Base-by-base conservation (phyloP, 1,139 yeast genomes). In the Pichia terricola region DNA sequence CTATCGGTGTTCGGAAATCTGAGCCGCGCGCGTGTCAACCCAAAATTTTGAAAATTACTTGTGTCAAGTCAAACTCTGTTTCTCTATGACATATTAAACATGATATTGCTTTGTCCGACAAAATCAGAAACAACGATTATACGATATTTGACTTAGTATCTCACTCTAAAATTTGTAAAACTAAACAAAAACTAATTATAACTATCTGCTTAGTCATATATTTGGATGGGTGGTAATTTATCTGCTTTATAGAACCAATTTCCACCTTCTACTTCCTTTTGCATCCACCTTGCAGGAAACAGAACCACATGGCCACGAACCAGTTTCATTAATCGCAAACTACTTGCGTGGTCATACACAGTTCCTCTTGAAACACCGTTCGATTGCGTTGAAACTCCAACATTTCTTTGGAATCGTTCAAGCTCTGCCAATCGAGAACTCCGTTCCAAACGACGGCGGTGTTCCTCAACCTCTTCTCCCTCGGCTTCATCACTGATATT, bases 201-300 rank as follows among this genome's bases (percentile, higher is more conserved):
- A 16, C 22, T 16, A 16, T 16, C 22, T 16, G 22, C 22, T 16
- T 16, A 16, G 33, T 30, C 33, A 63, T 85, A 91, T 45, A 91
- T 91, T 61, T 91, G 97, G 47, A 91, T 79, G 2, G 99, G 99
- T 8, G 97, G 96, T 39, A 91, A 69, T 59, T 95, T 78, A 60
- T 91, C 99, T 44, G 94, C 81, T 54, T 82, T 86, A 68, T 87
- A 89, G 62, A 88, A 88, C 97, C 97, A 91, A 58, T 94, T 91
- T 27, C 86, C 91, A 5, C 84, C 77, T 45, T 88, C 95, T 41
- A 88, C 75, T 62, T 91, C 98, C 49, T 80, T 75, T 56, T 77
- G 69, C 42, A 94, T 71, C 98, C 98, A 94, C 49, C 87, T 89
- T 0, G 86, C 72, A 0, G 98, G 97, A 69, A 89, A 91, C 28